Conservation (phyloP, 257 asterid species). For the Leonotis leonurus region DNA sequence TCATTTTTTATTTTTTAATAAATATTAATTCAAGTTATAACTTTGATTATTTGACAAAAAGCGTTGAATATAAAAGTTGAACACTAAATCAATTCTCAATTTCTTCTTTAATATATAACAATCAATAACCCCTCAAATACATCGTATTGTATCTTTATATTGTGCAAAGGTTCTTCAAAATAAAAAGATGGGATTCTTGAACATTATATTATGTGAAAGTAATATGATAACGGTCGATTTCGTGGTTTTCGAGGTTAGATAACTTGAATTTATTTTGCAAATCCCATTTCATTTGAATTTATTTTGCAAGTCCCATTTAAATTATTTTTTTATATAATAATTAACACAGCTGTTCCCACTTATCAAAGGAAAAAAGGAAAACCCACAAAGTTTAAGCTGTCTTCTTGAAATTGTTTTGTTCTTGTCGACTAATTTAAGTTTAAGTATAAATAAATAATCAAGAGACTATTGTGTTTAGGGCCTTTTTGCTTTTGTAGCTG, state of each 20-base stretch:
- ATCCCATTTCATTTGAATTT: not conserved
- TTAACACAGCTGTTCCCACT: conserved; percentile 8
- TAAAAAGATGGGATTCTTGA: not conserved
- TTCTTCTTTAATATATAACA: too few species aligned
- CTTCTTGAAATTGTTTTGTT: conserved; percentile 5
- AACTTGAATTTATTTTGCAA: not conserved
- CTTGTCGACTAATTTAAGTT: not conserved
- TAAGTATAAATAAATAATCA: not conserved
- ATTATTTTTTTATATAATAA: not conserved
- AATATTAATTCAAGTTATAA: too few species aligned
- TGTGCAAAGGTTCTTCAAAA: not conserved
- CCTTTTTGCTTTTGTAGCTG: not conserved
- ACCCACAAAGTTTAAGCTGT: conserved; percentile 10
- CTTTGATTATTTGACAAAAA: too few species aligned
- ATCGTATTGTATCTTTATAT: not conserved
- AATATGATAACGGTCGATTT: not conserved
- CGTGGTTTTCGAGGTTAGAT: not conserved
- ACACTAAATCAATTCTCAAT: too few species aligned
- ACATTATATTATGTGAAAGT: not conserved
- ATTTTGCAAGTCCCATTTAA: not conserved
- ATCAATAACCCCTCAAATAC: not conserved
- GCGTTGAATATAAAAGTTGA: too few species aligned
- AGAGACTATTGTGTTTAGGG: not conserved
- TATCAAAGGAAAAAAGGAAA: not conserved
- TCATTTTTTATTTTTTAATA: too few species aligned